These are phyloP conservation scores for Trichoderma asperelloides DNA, from an alignment of 495 filamentous ascomycete species.

Conservation along the genomic window DNA sequence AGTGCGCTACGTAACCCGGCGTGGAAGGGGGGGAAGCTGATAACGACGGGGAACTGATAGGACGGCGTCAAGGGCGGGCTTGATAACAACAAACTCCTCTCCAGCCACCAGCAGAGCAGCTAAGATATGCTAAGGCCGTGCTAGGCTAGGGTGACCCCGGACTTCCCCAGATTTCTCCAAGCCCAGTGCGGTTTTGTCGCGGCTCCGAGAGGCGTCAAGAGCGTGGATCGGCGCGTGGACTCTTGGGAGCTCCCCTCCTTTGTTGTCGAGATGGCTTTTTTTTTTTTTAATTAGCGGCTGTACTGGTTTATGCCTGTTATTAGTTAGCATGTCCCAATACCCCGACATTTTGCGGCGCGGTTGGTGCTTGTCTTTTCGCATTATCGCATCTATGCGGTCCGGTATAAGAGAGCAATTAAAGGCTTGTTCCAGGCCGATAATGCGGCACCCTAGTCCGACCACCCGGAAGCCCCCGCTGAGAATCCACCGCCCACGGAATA, in stretches of 20 bases:
- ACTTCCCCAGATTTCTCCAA: conserved; percentile 7
- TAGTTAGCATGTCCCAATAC: background rate
- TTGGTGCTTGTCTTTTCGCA: background rate
- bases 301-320: background rate
- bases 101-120: no score
- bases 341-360: background rate
- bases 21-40: background rate
- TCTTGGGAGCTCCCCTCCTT: background rate
- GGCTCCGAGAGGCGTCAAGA: background rate
- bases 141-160: conserved; percentile 2
- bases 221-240: background rate
- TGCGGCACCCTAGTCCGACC: background rate
- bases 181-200: background rate
- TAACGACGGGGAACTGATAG: conserved; percentile 5
- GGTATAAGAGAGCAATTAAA: no score
- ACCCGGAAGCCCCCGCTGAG: background rate
- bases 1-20: background rate
- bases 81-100: no score
- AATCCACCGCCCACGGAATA: background rate
- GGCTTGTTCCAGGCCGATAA: no score
- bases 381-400: background rate
- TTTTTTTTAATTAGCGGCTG: background rate
- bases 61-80: background rate
- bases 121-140: background rate
- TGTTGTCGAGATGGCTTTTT: background rate